Percentiles rank a stretch among this genome's conserved stretches.
Conservation (phyloP, 352 stramenopile genomes). For the Phytophthora constricta region DNA sequence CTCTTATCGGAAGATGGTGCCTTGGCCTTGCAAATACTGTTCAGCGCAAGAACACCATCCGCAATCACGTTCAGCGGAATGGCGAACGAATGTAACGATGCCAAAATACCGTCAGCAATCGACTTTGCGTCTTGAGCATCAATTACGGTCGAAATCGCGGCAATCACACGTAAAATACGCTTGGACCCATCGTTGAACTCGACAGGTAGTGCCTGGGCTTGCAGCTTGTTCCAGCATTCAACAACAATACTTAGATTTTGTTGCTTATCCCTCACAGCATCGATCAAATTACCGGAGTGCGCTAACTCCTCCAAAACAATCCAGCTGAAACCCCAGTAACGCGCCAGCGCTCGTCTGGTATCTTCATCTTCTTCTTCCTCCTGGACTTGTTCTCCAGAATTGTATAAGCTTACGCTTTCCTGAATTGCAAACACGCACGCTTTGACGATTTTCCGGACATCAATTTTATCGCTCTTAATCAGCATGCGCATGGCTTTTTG, state of each 20-base stretch:
- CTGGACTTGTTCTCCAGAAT: constrained; percentile 34
- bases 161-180: constrained; percentile 84
- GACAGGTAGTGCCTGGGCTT: constrained; percentile 64
- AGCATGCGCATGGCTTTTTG: constrained; percentile 79
- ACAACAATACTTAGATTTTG: constrained; percentile 74
- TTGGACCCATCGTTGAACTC: constrained; percentile 83
- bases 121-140: constrained; percentile 75
- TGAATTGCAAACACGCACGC: constrained; percentile 73
- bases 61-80: constrained; percentile 83
- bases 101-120: constrained; percentile 76
- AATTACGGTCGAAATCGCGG: constrained; percentile 74
- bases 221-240: constrained; percentile 84
- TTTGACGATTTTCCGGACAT: constrained; percentile 60
- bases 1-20: constrained; percentile 58
- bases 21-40: constrained; percentile 84
- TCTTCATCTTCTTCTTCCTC: constrained; percentile 46
- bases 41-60: constrained; percentile 72
- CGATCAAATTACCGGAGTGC: constrained; percentile 60
- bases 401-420: constrained; percentile 50
- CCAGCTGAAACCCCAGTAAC: constrained; percentile 87
- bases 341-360: constrained; percentile 35
- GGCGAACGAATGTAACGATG: constrained; percentile 75
- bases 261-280: constrained; percentile 60
- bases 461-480: constrained; percentile 67
- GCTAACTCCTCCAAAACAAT: constrained; percentile 83